Base-by-base conservation (phyloP, 768 basidiomycete genomes). In the Suillus occidentalis region DNA sequence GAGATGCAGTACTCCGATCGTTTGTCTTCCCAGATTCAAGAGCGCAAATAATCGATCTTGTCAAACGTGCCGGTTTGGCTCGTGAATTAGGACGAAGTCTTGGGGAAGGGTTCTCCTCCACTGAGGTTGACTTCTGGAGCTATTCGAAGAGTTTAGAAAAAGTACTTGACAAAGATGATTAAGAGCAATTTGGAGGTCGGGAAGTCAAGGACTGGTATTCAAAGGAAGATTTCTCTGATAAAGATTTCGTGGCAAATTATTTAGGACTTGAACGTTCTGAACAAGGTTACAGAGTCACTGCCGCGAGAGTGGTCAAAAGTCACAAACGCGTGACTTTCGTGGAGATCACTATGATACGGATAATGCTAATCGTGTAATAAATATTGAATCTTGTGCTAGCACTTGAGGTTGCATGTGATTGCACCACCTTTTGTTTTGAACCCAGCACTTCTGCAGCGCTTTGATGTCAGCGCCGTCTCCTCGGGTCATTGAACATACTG, bases 11-110 rank as follows among this genome's bases (percentile, higher is more conserved):
- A 52, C 74, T 92, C 47, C 80, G 76, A 16, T 76, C 82, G 1
- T 91, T 92, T 70, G 76, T 91, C 49, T 94, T 84, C 70, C 92
- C 92, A 2, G 89, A 92, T 63, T 92, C 92, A 14, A 85, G 92
- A 5, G 87, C 84, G 3, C 81, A 84, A 62, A 87, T 93, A 62
- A 67, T 90, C n/a, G 76, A 81, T 59, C 77, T 91, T 25, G 69
- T 92, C 10, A 77, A 74, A 22, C 76, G 73, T 9, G 84, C 82
- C 2, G 84, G 83, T 6, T 67, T 89, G 4, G 69, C 83, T 20
- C 55, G 64, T 22, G 75, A 76, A 22, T 62, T 77, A 18, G 70
- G 71, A 47, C 47, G 50, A 10, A 66, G 67, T 42, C 63, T 75
- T 43, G 71, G 73, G 31, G 66, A 56, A 22, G 67, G 74, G 16